Base-by-base conservation (phyloP, 345 rosid genomes). In the Arabidopsis arenosa region DNA sequence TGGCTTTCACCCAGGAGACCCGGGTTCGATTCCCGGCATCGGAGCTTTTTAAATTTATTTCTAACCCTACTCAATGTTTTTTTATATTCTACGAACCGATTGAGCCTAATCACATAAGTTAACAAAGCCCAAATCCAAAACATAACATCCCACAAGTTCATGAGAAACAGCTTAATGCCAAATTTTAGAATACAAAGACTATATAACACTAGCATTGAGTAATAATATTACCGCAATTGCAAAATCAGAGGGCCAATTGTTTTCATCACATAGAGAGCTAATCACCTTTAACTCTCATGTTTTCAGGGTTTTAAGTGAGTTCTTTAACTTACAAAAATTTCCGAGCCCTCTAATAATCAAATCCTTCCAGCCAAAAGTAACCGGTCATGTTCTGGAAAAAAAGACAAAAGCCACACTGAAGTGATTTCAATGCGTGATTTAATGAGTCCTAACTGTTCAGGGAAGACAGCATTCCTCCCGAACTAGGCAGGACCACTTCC, bases 1-100 rank as follows among this genome's bases (percentile, higher is more conserved):
- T 89, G 96, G 93, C 93, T 88, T 90, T 88, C 93, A 90, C 92
- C 96, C 92, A 88, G 90, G 90, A 77, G 92, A 90, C 93, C 93
- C 93, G 90, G 92, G 97, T 88, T 92, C 92, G 85, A 87, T 92
- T 88, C 88, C 97, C 91, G 93, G 90, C 92, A 88, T 60, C 82
- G 90, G 93, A 92, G 91, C 0, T 30, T 44, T 75, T 78, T 44
- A 5, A 1, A 1, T 17, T 10, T 5, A 37, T 12, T 33, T 6
- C 0, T 0, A 2, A 18, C 5, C 5, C 21, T 9, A 0, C 11
- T 0, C 5, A 2, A 26, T n/a, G n/a, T 1, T 15, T 3, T 30
- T 6, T 13, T 13, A 2, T 32, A 14, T 3, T 7, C 4, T 14
- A 3, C 3, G 28, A 26, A 33, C 12, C 23, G 9, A 21, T 6